Percentiles rank a stretch among this genome's conserved stretches.
These are phyloP conservation scores for Camelina hispida DNA, from an alignment of 345 rosid genomes.

Conservation along the genomic window DNA sequence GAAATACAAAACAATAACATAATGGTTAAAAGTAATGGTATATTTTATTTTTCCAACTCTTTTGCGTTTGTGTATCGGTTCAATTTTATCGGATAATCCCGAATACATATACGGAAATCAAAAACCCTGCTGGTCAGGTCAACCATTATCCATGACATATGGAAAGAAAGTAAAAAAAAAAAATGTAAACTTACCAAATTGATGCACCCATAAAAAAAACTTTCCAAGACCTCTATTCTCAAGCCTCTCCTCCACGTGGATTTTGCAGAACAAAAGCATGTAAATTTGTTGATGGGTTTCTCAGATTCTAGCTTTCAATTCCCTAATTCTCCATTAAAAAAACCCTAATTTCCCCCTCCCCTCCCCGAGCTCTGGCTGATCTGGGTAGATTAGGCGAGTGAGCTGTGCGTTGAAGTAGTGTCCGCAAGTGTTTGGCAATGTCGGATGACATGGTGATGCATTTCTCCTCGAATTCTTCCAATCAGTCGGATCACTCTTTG, in stretches of 20 bases:
- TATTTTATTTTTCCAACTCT: no score
- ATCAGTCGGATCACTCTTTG: constrained; percentile 92
- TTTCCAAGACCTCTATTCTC: no score
- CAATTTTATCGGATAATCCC: no score
- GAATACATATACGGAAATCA: not conserved
- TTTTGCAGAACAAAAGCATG: constrained; percentile 9
- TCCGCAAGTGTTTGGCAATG: constrained; percentile 50
- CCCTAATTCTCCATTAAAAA: not conserved
- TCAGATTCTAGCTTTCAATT: constrained; percentile 34
- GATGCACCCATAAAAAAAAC: no score
- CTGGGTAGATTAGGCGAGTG: constrained; percentile 17
- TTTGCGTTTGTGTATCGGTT: no score
- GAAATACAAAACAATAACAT: no score
- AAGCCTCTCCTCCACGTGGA: constrained; percentile 7
- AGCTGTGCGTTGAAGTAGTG: constrained; percentile 19
- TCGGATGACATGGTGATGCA: constrained; percentile 92
- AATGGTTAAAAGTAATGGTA: no score
- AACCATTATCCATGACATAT: not conserved
- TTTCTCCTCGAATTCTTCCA: constrained; percentile 94
- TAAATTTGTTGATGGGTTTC: constrained; percentile 25
- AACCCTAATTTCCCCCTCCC: constrained; percentile 32
- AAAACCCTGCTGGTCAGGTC: not conserved
- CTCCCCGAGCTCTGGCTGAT: constrained; percentile 6
- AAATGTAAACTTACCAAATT: no score
- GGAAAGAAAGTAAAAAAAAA: no score